Percentiles rank a stretch among this genome's conserved stretches.
phyloP scores from a whole-genome alignment of 352 stramenopile genomes.

The Phytophthora vignae region DNA sequence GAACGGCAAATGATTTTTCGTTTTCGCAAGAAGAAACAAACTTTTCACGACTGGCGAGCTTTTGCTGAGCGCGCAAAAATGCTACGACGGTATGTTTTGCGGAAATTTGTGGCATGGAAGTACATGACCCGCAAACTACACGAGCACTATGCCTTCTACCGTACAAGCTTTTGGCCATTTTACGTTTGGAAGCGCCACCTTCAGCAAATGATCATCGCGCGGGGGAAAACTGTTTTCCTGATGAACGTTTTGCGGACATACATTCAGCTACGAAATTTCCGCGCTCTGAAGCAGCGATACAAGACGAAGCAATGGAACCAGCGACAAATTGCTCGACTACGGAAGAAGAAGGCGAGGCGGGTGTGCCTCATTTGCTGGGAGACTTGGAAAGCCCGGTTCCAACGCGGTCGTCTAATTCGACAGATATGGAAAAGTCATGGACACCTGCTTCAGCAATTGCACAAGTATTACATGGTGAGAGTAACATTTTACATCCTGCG shows the following conservation, averaged over 20 bases:
- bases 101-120: conserved; percentile 75
- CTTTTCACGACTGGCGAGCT: conserved; percentile 56
- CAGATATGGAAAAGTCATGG: conserved; percentile 58
- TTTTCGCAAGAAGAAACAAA: conserved; percentile 64
- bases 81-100: conserved; percentile 50
- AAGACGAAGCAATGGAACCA: conserved; percentile 41
- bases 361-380: conserved; percentile 38
- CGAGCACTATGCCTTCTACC: conserved; percentile 66
- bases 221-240: conserved; percentile 66
- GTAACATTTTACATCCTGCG: conserved; percentile 62
- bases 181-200: conserved; percentile 83
- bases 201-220: conserved; percentile 72
- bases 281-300: conserved; percentile 48
- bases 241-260: conserved; percentile 65
- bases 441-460: conserved; percentile 61
- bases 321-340: conserved; percentile 36
- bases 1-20: conserved; percentile 69
- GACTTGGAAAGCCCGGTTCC: conserved; percentile 42
- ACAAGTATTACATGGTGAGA: conserved; percentile 69
- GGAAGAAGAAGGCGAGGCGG: conserved; percentile 33
- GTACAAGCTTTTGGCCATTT: conserved; percentile 79
- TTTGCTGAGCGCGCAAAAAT: conserved; percentile 52
- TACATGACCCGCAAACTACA: conserved; percentile 58
- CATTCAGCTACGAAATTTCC: conserved; percentile 64
- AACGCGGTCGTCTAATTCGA: conserved; percentile 33